Base-by-base conservation (phyloP, 2,329 filamentous ascomycete genomes). In the Calonectria henricotiae region DNA sequence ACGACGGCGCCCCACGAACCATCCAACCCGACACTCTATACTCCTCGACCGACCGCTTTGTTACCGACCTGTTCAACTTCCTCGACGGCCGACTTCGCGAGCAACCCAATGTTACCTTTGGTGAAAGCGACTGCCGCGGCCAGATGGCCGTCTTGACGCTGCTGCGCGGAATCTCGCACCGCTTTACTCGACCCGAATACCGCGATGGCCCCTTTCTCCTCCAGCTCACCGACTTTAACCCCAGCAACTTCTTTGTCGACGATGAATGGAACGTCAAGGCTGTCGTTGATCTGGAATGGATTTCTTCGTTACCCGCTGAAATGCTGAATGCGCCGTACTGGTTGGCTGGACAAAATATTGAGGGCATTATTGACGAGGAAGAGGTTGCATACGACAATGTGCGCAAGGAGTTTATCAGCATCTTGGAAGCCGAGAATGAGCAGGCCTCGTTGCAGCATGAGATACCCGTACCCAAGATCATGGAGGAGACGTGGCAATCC, bases 181-280 rank as follows among this genome's bases (percentile, higher is more conserved):
- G 77, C 68, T 73, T 77, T 61, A 78, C 79, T 8, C 62, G 62
- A 27, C 49, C 68, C 46, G 75, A 73, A n/a, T 68, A 43, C 25
- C 71, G 77, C 20, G 54, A 79, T 46, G 78, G 79, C 2, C 79
- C 78, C 9, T 81, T 78, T 58, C 20, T 73, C 64, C 72, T 81
- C 13, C 71, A 75, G 35, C 60, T 83, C 44, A 80, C 79, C 23
- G 79, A 83, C 65, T 68, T 83, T 17, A 75, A 82, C 70, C 67
- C 55, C 25, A 79, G 80, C 43, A 83, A 83, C 55, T 78, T 84
- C 32, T 76, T 83, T 32, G 79, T 83, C 12, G 79, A 83, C 65
- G 62, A 80, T 27, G 60, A 82, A 30, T 82, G 80, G 80, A 81
- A 83, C 58, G 73, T 83, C 35, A 80, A 74, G 11, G 74, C 73